Evolutionary conservation across 306 rosid genomes (phyloP), one percentile per base, ranked within the genome.

Genomic region (Cucurbita pepo): DNA sequence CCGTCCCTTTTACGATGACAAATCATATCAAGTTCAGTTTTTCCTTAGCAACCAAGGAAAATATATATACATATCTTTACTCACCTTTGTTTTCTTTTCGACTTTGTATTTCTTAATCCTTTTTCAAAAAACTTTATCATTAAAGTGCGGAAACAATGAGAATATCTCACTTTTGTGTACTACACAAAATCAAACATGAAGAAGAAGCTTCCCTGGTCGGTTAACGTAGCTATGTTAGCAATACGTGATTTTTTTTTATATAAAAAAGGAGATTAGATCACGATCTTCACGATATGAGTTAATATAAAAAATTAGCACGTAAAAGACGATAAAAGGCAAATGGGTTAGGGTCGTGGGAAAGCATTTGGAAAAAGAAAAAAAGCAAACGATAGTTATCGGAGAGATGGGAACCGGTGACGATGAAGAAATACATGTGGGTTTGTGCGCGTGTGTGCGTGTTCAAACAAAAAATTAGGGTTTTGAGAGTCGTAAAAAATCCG

Each of bases 1-100:
- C 10, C 11, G 13, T 6, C 55, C 34, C 45, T 66, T 45, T 44
- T 66, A 12, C 25, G 4, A 40, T 64, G 54, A 6, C 10, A 58
- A 11, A 36, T 9, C 55, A 66, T 21, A 44, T 44, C 12, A 66
- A 66, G 48, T 8, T 45, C 63, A 58, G 16, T 59, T 59, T 75
- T 83, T 83, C 74, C 84, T 83, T 83, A 79, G 76, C 52, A 19
- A 74, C 76, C 59, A 83, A 83, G 86, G 75, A 83, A 54, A 30
- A 50, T 50, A 52, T 34, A 56, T 73, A 56, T 10, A 47, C 57
- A 30, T 48, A 22, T 67, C 18, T 25, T 22, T 6, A 25, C 44
- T 34, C 52, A 9, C 16, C 51, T 22, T 10, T 25, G 30, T 25
- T 30, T 30, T 3, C 34, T 30, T 30, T 30, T 30, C 34, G 34